Evolutionary conservation across 148 eudicot genomes (phyloP).

Genomic region (Persicaria tinctoria): DNA sequence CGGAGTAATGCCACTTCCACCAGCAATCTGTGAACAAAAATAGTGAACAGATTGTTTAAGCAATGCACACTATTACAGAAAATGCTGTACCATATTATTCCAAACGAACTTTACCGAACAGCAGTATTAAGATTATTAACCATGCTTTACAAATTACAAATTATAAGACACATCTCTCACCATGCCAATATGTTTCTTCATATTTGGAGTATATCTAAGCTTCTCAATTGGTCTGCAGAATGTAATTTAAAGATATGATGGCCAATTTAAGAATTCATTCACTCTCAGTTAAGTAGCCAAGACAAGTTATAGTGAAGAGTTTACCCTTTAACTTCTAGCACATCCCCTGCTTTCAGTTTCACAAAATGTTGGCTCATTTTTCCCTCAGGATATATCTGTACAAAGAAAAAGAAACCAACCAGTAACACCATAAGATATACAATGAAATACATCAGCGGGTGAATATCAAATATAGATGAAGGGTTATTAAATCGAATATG

Average conservation of each 20-base stretch:
- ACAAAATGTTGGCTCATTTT: slow-evolving; percentile 99
- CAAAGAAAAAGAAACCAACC: not conserved
- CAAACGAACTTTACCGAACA: too few species aligned
- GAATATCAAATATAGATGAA: not conserved
- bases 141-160: not conserved
- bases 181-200: slow-evolving; percentile 99
- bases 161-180: slow-evolving; percentile 32
- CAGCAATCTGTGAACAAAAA: slow-evolving; percentile 64
- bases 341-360: slow-evolving; percentile 85
- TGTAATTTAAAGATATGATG: slow-evolving; percentile 7
- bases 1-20: slow-evolving; percentile 92
- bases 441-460: not conserved
- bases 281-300: not conserved
- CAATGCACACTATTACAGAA: not conserved
- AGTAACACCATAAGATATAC: not conserved
- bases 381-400: slow-evolving; percentile 90
- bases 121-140: too few species aligned
- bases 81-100: not conserved
- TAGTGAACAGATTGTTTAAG: not conserved
- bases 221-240: slow-evolving; percentile 88
- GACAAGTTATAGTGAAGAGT: not conserved
- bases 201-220: slow-evolving; percentile 88
- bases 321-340: slow-evolving; percentile 96
- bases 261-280: not conserved
- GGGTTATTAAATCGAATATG: not conserved